Conservation (phyloP, 176 grass and related monocot species). For the Zizania latifolia region DNA sequence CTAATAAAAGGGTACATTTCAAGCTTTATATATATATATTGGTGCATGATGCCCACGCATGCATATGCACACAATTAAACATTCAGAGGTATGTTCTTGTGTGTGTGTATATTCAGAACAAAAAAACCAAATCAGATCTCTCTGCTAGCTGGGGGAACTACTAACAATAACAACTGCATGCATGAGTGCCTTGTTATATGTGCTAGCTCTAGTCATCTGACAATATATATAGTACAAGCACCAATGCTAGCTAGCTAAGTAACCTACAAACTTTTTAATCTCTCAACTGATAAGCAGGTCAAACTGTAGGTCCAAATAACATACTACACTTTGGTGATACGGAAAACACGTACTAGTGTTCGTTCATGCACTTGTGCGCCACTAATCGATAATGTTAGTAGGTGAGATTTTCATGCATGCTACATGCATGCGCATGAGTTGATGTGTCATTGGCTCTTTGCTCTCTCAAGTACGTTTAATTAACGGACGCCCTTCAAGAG, state of each 20-base stretch:
- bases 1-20: not conserved
- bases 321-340: constrained; percentile 5
- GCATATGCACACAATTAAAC: too few relatives aligned
- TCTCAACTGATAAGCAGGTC: not conserved
- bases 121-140: not conserved
- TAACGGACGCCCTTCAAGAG: not conserved
- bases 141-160: not conserved
- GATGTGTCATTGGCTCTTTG: too few relatives aligned
- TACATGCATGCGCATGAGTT: too few relatives aligned
- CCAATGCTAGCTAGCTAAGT: not conserved
- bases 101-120: not conserved
- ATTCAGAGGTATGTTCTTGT: not conserved
- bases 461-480: constrained; percentile 18
- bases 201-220: not conserved
- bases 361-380: not conserved
- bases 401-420: constrained; percentile 10
- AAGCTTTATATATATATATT: not conserved
- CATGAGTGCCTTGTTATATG: not conserved
- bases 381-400: not conserved
- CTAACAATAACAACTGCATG: not conserved
- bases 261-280: not conserved
- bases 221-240: not conserved
- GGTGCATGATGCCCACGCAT: not conserved
- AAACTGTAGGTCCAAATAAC: not conserved
- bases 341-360: not conserved